Evolutionary conservation across 257 asterid genomes (phyloP), one percentile per base, ranked within the genome.

Genomic region (Leptodermis oblonga): DNA sequence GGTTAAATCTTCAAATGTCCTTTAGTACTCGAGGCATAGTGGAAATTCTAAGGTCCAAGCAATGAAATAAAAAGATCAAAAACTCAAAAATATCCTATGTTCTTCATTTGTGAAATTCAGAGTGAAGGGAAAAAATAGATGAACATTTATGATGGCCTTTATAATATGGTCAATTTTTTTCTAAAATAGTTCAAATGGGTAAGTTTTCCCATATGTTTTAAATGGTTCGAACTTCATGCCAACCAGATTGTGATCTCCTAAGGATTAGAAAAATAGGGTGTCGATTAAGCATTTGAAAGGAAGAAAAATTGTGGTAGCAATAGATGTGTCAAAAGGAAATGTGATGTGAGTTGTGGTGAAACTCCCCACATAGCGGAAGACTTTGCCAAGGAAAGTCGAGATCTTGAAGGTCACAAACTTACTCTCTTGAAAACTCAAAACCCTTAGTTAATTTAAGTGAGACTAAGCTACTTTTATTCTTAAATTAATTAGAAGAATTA

Each of bases 241-340:
- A 84, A 69, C 79, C 71, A 39, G 71, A 68, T 28, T 54, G 65
- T 54, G 56, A 9, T 48, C 42, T n/a, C 48, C 25, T 51, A 15
- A 37, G 42, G 28, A 43, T 28, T n/a, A 41, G 49, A 3, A 70
- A 73, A 46, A 41, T 64, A 15, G 20, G 48, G 69, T 43, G 51
- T 41, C 53, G 14, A 14, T 15, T 6, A 33, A 41, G 36, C 41
- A 18, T 30, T 10, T 39, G 23, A 54, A 25, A 48, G 18, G 28
- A 11, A 39, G 1, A 7, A 78, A 72, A 54, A 39, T 18, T 20
- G 68, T 77, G 20, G 34, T 80, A 55, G 20, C 58, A 49, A 33
- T 69, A 70, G 95, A 88, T 69, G 18, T 82, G 9, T 81, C 95
- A 2, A 62, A 52, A 28, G 83, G 92, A 26, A 73, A 62, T n/a